phyloP scores from a whole-genome alignment of 148 eudicot species.

The Rhododendron vialii region DNA sequence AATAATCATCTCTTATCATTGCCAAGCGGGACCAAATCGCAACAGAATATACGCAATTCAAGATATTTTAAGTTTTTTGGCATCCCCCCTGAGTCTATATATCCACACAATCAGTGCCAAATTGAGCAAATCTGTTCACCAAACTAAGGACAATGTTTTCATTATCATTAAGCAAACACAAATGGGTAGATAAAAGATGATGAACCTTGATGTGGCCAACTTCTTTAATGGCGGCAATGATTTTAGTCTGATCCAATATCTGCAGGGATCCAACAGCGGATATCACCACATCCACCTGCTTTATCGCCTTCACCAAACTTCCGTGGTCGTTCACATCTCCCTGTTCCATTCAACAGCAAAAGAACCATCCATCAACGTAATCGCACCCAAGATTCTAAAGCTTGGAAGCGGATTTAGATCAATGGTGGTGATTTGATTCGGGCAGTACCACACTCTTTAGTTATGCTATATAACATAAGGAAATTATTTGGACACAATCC shows the following conservation, averaged over 20 bases:
- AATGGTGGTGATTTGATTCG: not conserved
- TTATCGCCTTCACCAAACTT: conserved; percentile 26
- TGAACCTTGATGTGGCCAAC: conserved; percentile 22
- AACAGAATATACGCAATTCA: not conserved
- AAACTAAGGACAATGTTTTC: too few relatives aligned
- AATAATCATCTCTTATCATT: not conserved
- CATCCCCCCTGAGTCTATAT: too few relatives aligned
- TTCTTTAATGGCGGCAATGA: conserved; percentile 28
- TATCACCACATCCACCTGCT: conserved; percentile 32
- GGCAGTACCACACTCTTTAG: not conserved
- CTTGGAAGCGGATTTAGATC: not conserved
- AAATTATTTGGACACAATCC: not conserved
- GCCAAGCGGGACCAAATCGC: not conserved
- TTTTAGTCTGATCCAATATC: conserved; percentile 19
- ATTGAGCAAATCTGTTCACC: too few relatives aligned
- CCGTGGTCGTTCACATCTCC: conserved; percentile 26
- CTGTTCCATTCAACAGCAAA: conserved; percentile 10
- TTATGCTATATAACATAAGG: not conserved
- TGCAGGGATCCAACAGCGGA: conserved; percentile 14
- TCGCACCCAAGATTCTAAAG: not conserved
- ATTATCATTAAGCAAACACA: not conserved
- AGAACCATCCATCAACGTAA: not conserved
- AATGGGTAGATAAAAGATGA: not conserved
- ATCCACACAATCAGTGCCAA: too few relatives aligned
- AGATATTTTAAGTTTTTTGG: too few relatives aligned